phyloP scores from a whole-genome alignment of 2,329 filamentous ascomycete genomes.

The Ceratocystis smalleyi region DNA sequence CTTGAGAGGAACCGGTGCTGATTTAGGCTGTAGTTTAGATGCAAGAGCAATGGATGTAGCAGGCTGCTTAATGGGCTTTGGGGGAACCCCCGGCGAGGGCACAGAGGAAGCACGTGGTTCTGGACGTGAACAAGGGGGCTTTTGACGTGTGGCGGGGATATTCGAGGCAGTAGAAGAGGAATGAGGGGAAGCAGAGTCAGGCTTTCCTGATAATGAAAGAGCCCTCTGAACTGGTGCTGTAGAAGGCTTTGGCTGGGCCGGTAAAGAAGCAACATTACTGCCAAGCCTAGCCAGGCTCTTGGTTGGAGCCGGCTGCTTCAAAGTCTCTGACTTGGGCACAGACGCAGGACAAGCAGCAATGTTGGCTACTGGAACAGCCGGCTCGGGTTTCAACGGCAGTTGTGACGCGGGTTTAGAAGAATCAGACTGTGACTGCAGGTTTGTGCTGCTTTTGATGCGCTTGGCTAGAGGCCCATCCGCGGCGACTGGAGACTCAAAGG shows the following conservation, averaged over 20 bases:
- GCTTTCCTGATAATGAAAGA: neutral
- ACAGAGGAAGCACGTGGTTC: neutral
- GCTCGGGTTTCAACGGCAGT: neutral
- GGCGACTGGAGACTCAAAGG: neutral
- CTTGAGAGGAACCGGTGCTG: neutral
- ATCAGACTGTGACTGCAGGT: neutral
- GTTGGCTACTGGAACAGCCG: neutral
- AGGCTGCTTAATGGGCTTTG: neutral
- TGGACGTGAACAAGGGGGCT: neutral
- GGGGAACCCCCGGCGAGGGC: neutral
- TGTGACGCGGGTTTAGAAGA: neutral
- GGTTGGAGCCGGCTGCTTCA: neutral
- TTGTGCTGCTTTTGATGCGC: neutral
- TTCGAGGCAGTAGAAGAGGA: neutral
- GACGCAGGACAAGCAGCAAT: neutral
- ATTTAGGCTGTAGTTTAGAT: neutral
- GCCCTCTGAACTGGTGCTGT: neutral
- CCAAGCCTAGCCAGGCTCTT: no score
- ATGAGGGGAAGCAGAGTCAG: neutral
- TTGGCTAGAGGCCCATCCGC: conserved; percentile 38
- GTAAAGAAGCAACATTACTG: neutral
- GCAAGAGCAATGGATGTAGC: neutral
- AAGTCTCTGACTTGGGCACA: neutral
- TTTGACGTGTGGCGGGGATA: neutral
- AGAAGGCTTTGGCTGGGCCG: neutral